These are phyloP conservation scores for Coemansia sp. DNA, from an alignment of 192 early-diverging fungal species.

Conservation along the genomic window DNA sequence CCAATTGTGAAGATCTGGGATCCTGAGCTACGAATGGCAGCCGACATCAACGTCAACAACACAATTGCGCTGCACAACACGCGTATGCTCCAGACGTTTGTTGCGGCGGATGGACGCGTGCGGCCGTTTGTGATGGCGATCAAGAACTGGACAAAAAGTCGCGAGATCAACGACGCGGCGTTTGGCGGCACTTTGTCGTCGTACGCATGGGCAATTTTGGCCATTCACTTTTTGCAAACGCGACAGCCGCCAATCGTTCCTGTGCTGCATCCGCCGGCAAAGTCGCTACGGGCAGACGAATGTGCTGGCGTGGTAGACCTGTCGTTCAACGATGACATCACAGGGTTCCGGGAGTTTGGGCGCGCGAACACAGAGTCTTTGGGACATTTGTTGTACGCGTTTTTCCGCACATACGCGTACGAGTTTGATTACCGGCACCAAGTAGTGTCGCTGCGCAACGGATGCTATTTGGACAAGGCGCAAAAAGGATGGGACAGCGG, in stretches of 20 bases:
- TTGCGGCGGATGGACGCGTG: constrained; percentile 82
- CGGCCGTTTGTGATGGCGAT: constrained; percentile 86
- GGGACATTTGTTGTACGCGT: constrained; percentile 76
- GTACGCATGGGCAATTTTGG: constrained; percentile 94
- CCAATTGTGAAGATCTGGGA: constrained; percentile 93
- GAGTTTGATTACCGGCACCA: constrained; percentile 82
- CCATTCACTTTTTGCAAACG: constrained; percentile 90
- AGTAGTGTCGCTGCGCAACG: constrained; percentile 80
- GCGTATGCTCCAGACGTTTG: constrained; percentile 84
- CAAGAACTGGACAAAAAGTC: constrained; percentile 87
- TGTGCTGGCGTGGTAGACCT: constrained; percentile 55
- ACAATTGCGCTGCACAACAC: constrained; percentile 88
- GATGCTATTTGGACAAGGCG: constrained; percentile 71
- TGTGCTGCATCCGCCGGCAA: constrained; percentile 61
- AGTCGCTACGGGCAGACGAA: constrained; percentile 19
- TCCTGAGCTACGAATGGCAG: constrained; percentile 80
- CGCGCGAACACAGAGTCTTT: constrained; percentile 69
- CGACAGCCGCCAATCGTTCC: constrained; percentile 87
- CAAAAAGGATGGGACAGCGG: constrained; percentile 85
- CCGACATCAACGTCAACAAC: constrained; percentile 95
- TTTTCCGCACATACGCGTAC: constrained; percentile 77
- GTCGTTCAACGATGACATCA: constrained; percentile 73
- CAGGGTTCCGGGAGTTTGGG: constrained; percentile 65
- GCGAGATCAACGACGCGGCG: constrained; percentile 87
- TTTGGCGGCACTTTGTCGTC: constrained; percentile 91